Evolutionary conservation across 345 rosid genomes (phyloP).

Genomic region (Zanthoxylum bungeanum): DNA sequence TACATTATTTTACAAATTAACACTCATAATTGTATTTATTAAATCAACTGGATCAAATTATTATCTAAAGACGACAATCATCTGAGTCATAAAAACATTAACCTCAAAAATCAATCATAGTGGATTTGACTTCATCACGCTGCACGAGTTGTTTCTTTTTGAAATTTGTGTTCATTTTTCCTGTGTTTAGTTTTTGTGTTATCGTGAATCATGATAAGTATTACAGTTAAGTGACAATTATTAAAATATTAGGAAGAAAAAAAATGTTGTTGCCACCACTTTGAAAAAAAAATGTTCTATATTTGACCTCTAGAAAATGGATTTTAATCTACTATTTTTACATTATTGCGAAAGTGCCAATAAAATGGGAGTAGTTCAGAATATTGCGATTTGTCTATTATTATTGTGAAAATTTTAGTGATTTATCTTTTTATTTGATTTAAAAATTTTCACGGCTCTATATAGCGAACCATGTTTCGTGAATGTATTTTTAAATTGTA

Average conservation of each 20-base stretch:
- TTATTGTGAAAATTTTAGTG: not conserved
- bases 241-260: not conserved
- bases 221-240: not conserved
- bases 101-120: not conserved
- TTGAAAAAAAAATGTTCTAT: not conserved
- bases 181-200: not conserved
- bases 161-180: not conserved
- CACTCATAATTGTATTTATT: not conserved
- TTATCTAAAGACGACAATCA: not conserved
- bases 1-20: not conserved
- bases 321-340: too few species aligned
- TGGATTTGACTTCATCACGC: not conserved
- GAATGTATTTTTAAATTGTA: too few species aligned
- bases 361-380: not conserved
- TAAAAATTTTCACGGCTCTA: too few species aligned
- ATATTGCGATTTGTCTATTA: not conserved
- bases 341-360: not conserved
- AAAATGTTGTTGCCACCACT: too few species aligned
- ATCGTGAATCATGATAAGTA: not conserved
- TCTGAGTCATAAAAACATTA: constrained; percentile 11
- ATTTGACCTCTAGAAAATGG: not conserved
- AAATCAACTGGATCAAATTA: not conserved
- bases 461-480: too few species aligned
- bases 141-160: not conserved
- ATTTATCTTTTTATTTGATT: too few species aligned